phyloP scores from a whole-genome alignment of 2,329 filamentous ascomycete genomes.

The Fusarium pininemorale region DNA sequence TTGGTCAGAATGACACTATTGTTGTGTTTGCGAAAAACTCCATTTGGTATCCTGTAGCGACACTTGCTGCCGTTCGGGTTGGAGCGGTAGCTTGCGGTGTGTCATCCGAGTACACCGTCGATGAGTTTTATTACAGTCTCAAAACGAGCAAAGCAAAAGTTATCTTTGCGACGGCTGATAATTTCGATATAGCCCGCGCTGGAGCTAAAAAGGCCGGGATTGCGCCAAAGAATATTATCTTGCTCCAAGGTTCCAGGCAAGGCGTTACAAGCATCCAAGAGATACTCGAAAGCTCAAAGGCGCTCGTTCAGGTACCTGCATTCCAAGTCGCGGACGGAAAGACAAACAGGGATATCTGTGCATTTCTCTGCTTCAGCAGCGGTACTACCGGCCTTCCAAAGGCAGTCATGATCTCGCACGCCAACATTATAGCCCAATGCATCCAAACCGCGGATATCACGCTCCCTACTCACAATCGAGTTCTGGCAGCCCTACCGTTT shows the following conservation, averaged over 20 bases:
- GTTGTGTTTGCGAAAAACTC: neutral
- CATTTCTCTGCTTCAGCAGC: conserved; percentile 34
- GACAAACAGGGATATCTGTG: conserved; percentile 17
- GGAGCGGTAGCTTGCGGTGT: neutral
- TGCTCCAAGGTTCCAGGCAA: neutral
- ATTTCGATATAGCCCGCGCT: neutral
- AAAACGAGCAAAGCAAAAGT: conserved; percentile 7
- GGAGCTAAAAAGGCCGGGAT: conserved; percentile 9
- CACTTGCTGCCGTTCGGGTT: neutral
- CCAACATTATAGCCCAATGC: conserved; percentile 34
- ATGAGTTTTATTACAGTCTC: conserved; percentile 7
- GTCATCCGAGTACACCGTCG: conserved; percentile 14
- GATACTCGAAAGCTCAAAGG: neutral
- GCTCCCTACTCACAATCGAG: neutral
- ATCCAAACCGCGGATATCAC: conserved; percentile 21
- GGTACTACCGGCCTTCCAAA: conserved; percentile 39
- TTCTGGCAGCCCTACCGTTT: conserved; percentile 38
- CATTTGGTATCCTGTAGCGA: neutral
- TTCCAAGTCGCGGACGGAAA: neutral
- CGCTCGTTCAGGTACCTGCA: neutral
- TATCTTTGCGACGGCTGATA: neutral
- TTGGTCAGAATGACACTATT: neutral
- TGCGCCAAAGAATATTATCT: neutral
- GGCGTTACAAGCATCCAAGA: neutral
- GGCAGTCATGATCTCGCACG: conserved; percentile 38